A percentile compares a stretch with the other conserved stretches of the same genome.
phyloP scores from a whole-genome alignment of 2,329 filamentous ascomycete species.

The Monilinia fructigena region DNA sequence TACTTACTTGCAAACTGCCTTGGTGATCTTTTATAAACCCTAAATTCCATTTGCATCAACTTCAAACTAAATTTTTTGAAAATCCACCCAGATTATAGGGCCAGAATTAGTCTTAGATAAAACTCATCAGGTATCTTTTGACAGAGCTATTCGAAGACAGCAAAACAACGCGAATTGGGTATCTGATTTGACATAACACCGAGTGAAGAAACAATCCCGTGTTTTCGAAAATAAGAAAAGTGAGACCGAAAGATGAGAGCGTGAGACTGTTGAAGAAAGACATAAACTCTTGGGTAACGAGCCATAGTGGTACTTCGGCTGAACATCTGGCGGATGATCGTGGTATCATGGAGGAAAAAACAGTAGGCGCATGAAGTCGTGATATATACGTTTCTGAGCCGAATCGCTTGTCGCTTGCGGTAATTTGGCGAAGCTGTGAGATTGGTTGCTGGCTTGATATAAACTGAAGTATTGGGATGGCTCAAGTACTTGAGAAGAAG shows the following conservation, averaged over 20 bases:
- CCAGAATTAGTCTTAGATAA: background rate
- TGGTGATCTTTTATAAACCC: background rate
- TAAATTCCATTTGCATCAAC: constrained; percentile 30
- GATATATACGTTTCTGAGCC: background rate
- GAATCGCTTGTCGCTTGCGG: background rate
- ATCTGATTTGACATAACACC: constrained; percentile 1
- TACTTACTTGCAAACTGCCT: background rate
- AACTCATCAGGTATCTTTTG: background rate
- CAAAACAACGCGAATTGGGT: background rate
- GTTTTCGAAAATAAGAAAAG: background rate
- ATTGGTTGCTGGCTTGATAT: background rate
- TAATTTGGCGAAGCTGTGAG: background rate
- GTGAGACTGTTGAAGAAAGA: background rate
- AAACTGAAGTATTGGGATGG: background rate
- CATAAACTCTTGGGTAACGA: background rate
- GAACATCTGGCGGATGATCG: background rate
- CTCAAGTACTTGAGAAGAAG: no score
- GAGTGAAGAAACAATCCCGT: background rate
- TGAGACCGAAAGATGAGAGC: background rate
- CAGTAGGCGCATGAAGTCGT: no score
- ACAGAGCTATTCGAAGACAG: background rate
- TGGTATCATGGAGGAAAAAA: background rate
- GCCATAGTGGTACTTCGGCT: no score
- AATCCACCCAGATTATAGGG: background rate
- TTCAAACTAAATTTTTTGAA: constrained; percentile 18